Percentiles rank a stretch among this genome's conserved stretches.
phyloP scores from a whole-genome alignment of 768 basidiomycete genomes.

The Sporobolomyces roseus region DNA sequence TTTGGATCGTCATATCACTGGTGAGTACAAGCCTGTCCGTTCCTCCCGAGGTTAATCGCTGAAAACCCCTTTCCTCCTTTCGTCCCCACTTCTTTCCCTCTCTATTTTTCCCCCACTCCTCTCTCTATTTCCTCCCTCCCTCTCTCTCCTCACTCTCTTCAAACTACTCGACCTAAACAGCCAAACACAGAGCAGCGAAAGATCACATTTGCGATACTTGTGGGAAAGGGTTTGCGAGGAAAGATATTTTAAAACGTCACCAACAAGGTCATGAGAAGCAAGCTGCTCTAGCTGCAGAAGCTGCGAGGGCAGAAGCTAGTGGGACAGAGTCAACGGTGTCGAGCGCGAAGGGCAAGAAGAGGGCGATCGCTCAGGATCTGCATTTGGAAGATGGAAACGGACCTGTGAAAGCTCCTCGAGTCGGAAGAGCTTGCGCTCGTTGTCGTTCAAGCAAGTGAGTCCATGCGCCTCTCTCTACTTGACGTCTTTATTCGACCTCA shows the following conservation, averaged over 20 bases:
- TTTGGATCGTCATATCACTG: constrained; percentile 15
- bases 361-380: constrained; percentile 15
- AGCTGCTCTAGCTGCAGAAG: constrained; percentile 24
- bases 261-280: constrained; percentile 37
- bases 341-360: constrained; percentile 35
- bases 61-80: not conserved
- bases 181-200: constrained; percentile 36
- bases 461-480: too few relatives aligned
- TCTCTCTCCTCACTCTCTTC: not conserved
- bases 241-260: constrained; percentile 40
- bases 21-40: not conserved
- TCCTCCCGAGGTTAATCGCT: not conserved
- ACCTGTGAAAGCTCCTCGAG: constrained; percentile 28
- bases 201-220: constrained; percentile 37
- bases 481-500: not conserved
- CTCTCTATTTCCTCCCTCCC: not conserved
- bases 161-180: not conserved
- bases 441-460: constrained; percentile 39
- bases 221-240: constrained; percentile 38
- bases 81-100: not conserved
- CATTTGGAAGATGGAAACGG: constrained; percentile 23
- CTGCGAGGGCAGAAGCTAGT: constrained; percentile 13
- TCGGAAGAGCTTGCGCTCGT: constrained; percentile 30
- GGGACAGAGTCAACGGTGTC: not conserved
- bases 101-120: not conserved